Base-by-base conservation (phyloP, 371 early-diverging fungal species). In the Blastocladiella emersonii region DNA sequence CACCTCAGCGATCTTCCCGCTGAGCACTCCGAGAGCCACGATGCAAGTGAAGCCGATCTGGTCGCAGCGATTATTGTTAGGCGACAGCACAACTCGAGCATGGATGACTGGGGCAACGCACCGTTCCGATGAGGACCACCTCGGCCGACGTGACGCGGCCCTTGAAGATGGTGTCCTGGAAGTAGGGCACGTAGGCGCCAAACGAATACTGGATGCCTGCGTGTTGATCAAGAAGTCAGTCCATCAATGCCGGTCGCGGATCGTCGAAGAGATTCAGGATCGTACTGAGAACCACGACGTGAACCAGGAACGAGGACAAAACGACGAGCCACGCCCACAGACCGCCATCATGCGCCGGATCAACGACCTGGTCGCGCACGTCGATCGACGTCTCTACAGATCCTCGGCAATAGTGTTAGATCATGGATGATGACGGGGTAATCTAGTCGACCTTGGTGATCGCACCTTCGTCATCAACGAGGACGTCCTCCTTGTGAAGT, bases 1-100 rank as follows among this genome's bases (percentile, higher is more conserved):
- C 19, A 59, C 34, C 51, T 69, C 67, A 2, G 62, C 61, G 10
- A 71, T 39, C 2, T 63, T 5, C 13, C 69, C 69, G n/a, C 63
- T 56, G 19, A 21, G 19, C 10, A 44, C 17, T 5, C 45, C 45
- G 23, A 8, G 3, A 5, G 17, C 10, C 3, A 44, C 70, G 67
- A 44, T 21, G 19, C 19, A 10, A 13, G 64, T 53, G 7, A 72
- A 57, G 32, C 63, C 61, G 23, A 67, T n/a, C n/a, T n/a, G n/a
- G n/a, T n/a, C n/a, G n/a, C n/a, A n/a, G n/a, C n/a, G n/a, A n/a
- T n/a, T n/a, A n/a, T n/a, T n/a, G n/a, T n/a, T n/a, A n/a, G n/a
- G n/a, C n/a, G n/a, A n/a, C n/a, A n/a, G n/a, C n/a, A n/a, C n/a
- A n/a, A n/a, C n/a, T n/a, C n/a, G n/a, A n/a, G n/a, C n/a, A n/a